phyloP scores from a whole-genome alignment of 495 filamentous ascomycete genomes.

The Xylona heveae region DNA sequence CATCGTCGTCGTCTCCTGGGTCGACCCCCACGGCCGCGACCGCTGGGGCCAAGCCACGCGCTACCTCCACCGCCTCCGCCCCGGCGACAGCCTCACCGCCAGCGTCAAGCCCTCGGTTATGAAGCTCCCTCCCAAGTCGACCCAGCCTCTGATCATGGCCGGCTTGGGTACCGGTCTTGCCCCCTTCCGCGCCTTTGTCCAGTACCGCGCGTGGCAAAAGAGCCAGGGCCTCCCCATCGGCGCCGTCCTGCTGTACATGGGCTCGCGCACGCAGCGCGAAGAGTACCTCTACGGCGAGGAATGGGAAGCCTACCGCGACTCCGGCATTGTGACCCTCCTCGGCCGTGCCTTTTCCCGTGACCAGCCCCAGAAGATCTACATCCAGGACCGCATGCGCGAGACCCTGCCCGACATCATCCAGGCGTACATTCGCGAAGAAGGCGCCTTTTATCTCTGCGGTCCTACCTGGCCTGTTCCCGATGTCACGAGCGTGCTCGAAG shows the following conservation, averaged over 20 bases:
- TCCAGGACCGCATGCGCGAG: constrained; percentile 94
- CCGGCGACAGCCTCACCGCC: constrained; percentile 62
- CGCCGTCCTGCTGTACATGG: constrained; percentile 85
- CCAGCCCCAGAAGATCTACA: constrained; percentile 96
- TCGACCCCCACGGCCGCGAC: constrained; percentile 67
- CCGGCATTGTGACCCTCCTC: constrained; percentile 83
- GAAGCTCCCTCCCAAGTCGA: constrained; percentile 76
- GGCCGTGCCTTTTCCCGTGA: constrained; percentile 92
- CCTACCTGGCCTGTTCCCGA: constrained; percentile 99
- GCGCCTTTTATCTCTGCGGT: constrained; percentile 89
- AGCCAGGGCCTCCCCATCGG: constrained; percentile 87
- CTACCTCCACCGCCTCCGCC: constrained; percentile 53
- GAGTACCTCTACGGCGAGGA: constrained; percentile 99
- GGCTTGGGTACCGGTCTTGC: constrained; percentile 96
- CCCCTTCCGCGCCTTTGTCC: constrained; percentile 93
- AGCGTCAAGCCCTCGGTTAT: constrained; percentile 95
- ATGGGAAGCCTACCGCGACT: constrained; percentile 94
- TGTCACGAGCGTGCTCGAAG: constrained; percentile 80
- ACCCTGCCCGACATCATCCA: constrained; percentile 65
- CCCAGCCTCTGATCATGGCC: constrained; percentile 92
- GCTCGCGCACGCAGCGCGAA: constrained; percentile 87
- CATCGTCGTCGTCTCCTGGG: constrained; percentile 95
- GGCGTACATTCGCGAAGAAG: constrained; percentile 74
- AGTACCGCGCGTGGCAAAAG: constrained; percentile 95
- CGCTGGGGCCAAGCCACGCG: constrained; percentile 84